Evolutionary conservation across 2,329 filamentous ascomycete genomes (phyloP), one percentile per base, ranked within the genome.

Genomic region (Thelonectria olida): DNA sequence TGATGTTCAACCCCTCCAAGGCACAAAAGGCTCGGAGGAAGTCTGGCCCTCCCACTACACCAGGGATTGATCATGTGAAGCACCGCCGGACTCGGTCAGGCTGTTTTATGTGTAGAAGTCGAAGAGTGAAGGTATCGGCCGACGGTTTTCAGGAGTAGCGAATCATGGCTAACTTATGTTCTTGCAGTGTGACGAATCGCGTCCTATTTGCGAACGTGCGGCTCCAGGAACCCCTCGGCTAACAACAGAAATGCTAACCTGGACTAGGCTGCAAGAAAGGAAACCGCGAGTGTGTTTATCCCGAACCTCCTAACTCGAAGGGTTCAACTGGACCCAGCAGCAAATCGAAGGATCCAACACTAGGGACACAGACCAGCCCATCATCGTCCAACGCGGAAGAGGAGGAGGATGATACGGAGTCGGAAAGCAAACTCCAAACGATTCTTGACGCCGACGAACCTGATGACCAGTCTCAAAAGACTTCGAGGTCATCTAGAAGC

Each of bases 1-100:
- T 81, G 41, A 76, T 81, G 72, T 81, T 84, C 62, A 81, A 80
- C 61, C 72, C 80, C 2, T 75, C 81, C 15, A 85, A 85, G 68
- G 66, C 80, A 10, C 79, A 82, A 50, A 81, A 84, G 68, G 79
- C 76, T 63, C 80, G 85, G 51, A 81, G 84, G 58, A 87, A 86
- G 66, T 85, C 84, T 17, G 69, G 65, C 8, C 62, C 68, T 27
- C 72, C 67, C 1, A 74, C 80, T 2, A 83, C 81, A 3, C 64
- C 81, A 48, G 92, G 72, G 20, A 42, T 67, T 36, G 76, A 96
- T 63, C 90, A 91, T 72, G 91, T 96, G 68, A 98, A 98, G 78
- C 95, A 98, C 76, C 90, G 94, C 63, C 88, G 96, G 68, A 98
- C 96, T 42, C 86, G 96, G 70, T 97, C 93, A 65, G 96, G 96